Base-by-base conservation (phyloP, 805 yeast genomes). In the Brettanomyces sp. region DNA sequence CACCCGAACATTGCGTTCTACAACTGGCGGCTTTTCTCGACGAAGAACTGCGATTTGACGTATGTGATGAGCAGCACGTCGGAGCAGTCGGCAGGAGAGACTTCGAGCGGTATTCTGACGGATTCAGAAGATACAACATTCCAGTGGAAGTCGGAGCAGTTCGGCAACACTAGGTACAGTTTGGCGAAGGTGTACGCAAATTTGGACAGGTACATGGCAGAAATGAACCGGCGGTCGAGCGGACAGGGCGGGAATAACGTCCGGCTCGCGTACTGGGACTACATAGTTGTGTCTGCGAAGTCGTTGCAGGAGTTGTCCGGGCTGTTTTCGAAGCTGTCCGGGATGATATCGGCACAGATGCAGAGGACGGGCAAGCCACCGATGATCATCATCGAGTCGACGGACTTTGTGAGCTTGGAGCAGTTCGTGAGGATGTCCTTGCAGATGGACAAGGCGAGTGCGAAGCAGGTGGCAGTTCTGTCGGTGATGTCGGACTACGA, bases 361-460 rank as follows among this genome's bases (percentile, higher is more conserved):
- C 24, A n/a, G 13, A 9, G 14, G 13, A 13, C 37, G 3, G 40
- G 50, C 4, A 42, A 45, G 22, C 60, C 59, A 49, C 72, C 88
- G 24, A 66, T 79, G 33, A 64, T 85, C 3, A 65, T 84, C 24
- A 65, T 85, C 35, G 95, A 85, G 63, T 74, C 81, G 42, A 77
- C 87, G 2, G 86, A 87, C 4, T 84, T 76, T 57, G 76, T 85
- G 47, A 82, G 82, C 59, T 60, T 85, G 44, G 91, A 85, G 59
- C 84, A 85, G 6, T 83, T 83, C 57, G 72, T 52, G 36, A 69
- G 67, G 52, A 66, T 76, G 60, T 63, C 63, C 32, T 56, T 55
- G 49, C 69, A 52, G 47, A 55, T 66, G 13, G 54, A 53, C 8
- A 60, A 36, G 54, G 13, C 42, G 7, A 7, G 9, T 8, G 41